Evolutionary conservation across 2,329 filamentous ascomycete species (phyloP).

Genomic region (Acrocalymma vagum): DNA sequence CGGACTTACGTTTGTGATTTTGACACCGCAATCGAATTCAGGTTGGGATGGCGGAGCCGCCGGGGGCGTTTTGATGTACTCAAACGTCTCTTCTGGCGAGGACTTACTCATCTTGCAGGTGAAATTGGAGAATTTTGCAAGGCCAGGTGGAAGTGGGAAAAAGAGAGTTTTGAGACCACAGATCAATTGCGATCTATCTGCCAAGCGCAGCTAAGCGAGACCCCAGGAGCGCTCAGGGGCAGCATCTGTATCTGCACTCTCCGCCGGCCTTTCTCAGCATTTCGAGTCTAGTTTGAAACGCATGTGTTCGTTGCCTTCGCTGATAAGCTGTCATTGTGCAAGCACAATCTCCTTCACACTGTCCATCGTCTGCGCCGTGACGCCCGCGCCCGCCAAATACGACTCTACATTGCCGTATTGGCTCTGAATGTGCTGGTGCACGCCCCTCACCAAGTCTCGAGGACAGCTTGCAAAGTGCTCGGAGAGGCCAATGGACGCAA

Average conservation of each 20-base stretch:
- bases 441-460: slow-evolving; percentile 67
- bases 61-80: slow-evolving; percentile 72
- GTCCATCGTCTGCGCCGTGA: slow-evolving; percentile 45
- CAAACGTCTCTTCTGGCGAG: slow-evolving; percentile 64
- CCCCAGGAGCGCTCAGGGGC: slow-evolving; percentile 12
- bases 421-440: slow-evolving; percentile 65
- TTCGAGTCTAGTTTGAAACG: too few species aligned
- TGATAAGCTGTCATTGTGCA: too few species aligned
- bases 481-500: slow-evolving; percentile 73
- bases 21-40: slow-evolving; percentile 66
- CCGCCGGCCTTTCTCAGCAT: too few species aligned
- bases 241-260: too few species aligned
- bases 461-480: slow-evolving; percentile 74
- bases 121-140: slow-evolving; percentile 41
- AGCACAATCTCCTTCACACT: slow-evolving; percentile 43
- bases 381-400: slow-evolving; percentile 72
- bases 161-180: too few species aligned
- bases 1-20: slow-evolving; percentile 65
- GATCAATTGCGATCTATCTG: too few species aligned
- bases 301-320: too few species aligned
- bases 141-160: too few species aligned
- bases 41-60: slow-evolving; percentile 61
- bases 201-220: not conserved
- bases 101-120: slow-evolving; percentile 46
- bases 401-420: slow-evolving; percentile 71